phyloP scores from a whole-genome alignment of 2,329 filamentous ascomycete species.

The Colletotrichum horii region DNA sequence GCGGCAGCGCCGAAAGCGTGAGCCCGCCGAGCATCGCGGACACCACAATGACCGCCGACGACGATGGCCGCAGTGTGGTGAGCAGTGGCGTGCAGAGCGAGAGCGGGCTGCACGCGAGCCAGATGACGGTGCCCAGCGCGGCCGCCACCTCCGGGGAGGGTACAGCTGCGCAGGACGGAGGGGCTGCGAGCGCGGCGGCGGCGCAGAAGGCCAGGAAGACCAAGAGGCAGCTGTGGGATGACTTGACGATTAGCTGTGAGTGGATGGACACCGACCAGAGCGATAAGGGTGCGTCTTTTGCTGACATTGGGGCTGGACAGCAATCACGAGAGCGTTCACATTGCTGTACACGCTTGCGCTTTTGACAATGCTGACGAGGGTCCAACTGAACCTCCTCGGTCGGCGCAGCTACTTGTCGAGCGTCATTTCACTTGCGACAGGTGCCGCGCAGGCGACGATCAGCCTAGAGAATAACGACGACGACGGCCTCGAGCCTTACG shows the following conservation, averaged over 20 bases:
- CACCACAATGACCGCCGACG: constrained; percentile 76
- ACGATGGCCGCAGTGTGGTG: constrained; percentile 77
- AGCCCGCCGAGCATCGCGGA: constrained; percentile 66
- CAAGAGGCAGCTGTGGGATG: constrained; percentile 95
- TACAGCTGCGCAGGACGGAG: constrained; percentile 15
- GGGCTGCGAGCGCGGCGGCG: constrained; percentile 10
- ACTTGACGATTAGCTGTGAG: constrained; percentile 93
- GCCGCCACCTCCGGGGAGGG: constrained; percentile 42
- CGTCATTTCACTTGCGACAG: constrained; percentile 87
- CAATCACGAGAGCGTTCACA: constrained; percentile 89
- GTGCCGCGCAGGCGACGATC: constrained; percentile 76
- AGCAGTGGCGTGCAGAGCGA: constrained; percentile 75
- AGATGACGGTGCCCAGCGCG: constrained; percentile 64
- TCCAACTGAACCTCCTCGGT: constrained; percentile 96
- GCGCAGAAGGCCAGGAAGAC: constrained; percentile 69
- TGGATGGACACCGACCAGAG: constrained; percentile 20
- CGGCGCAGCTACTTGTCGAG: constrained; percentile 95
- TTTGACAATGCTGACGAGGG: constrained; percentile 87
- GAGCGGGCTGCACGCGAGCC: constrained; percentile 83
- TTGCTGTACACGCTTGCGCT: constrained; percentile 90
- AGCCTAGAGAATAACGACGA: constrained; percentile 93
- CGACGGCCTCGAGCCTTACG: constrained; percentile 80
- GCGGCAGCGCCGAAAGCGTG: constrained; percentile 33
- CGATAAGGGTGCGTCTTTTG: not conserved
- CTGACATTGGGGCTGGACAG: constrained; percentile 46